These are phyloP conservation scores for Erodium trifolium DNA, from an alignment of 441 rosid genomes.

Conservation along the genomic window DNA sequence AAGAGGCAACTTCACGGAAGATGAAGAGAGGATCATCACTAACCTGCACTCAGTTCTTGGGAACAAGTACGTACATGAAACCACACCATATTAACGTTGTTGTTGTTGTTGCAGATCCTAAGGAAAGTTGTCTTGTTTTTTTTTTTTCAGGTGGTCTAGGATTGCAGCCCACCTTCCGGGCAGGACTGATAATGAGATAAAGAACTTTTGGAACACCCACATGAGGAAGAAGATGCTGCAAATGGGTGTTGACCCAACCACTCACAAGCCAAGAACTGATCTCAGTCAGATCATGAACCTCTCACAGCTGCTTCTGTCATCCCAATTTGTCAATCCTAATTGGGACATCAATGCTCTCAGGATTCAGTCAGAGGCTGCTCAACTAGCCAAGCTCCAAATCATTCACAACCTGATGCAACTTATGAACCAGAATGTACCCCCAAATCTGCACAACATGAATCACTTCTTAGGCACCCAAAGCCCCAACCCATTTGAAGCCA, in stretches of 20 bases:
- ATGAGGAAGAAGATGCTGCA: constrained; percentile 49
- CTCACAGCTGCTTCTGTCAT: constrained; percentile 35
- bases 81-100: not conserved
- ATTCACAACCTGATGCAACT: constrained; percentile 36
- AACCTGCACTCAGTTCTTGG: constrained; percentile 32
- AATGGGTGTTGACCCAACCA: constrained; percentile 53
- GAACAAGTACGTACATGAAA: constrained; percentile 27
- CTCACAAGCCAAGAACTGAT: constrained; percentile 54
- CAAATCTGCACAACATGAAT: not conserved
- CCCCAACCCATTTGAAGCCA: constrained; percentile 15
- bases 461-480: constrained; percentile 21
- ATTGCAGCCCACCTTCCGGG: constrained; percentile 65
- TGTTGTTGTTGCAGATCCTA: not conserved
- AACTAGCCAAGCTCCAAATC: constrained; percentile 48
- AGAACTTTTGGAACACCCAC: constrained; percentile 60
- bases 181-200: constrained; percentile 55
- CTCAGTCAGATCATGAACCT: constrained; percentile 35
- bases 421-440: constrained; percentile 19
- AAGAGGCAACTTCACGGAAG: constrained; percentile 34
- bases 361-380: constrained; percentile 39
- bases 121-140: not conserved
- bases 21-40: constrained; percentile 33
- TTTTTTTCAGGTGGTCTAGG: constrained; percentile 46
- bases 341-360: constrained; percentile 26
- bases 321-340: constrained; percentile 31